Percentiles rank a stretch among this genome's conserved stretches.
Evolutionary conservation across 2,329 filamentous ascomycete genomes (phyloP).

Genomic region (Fusarium protoensiforme): DNA sequence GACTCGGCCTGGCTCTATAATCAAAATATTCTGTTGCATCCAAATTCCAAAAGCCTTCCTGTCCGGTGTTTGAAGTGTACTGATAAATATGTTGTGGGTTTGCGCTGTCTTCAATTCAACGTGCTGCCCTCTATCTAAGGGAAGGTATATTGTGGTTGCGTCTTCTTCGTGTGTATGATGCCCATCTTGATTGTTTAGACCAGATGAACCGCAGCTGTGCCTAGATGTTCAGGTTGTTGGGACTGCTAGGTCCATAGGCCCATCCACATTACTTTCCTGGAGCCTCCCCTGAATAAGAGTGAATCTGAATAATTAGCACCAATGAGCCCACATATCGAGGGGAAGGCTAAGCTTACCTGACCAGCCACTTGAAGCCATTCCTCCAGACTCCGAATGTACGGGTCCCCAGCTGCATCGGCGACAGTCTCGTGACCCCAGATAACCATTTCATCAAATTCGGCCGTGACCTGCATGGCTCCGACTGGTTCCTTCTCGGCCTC

Average conservation of each 20-base stretch:
- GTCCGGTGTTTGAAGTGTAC: background rate
- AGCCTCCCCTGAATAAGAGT: constrained; percentile 29
- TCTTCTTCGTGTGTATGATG: background rate
- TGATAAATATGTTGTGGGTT: background rate
- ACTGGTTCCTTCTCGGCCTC: constrained; percentile 54
- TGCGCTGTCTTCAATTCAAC: background rate
- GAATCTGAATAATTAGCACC: constrained; percentile 34
- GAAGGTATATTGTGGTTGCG: background rate
- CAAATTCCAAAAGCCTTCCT: background rate
- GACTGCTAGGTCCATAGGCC: background rate
- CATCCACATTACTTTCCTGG: background rate
- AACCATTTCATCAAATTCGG: constrained; percentile 77
- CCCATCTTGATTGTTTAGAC: background rate
- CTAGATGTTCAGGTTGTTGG: background rate
- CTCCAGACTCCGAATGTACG: constrained; percentile 78
- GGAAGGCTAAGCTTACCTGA: constrained; percentile 60
- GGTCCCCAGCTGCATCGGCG: constrained; percentile 71
- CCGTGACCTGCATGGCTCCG: constrained; percentile 70
- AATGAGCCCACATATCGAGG: background rate
- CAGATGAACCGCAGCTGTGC: background rate
- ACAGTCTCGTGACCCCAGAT: constrained; percentile 86
- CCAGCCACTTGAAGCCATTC: constrained; percentile 85
- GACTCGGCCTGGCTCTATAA: background rate
- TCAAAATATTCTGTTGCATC: background rate
- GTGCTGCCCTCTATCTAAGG: background rate